Conservation (phyloP, 768 basidiomycete species). For the Rickenella mellea region DNA sequence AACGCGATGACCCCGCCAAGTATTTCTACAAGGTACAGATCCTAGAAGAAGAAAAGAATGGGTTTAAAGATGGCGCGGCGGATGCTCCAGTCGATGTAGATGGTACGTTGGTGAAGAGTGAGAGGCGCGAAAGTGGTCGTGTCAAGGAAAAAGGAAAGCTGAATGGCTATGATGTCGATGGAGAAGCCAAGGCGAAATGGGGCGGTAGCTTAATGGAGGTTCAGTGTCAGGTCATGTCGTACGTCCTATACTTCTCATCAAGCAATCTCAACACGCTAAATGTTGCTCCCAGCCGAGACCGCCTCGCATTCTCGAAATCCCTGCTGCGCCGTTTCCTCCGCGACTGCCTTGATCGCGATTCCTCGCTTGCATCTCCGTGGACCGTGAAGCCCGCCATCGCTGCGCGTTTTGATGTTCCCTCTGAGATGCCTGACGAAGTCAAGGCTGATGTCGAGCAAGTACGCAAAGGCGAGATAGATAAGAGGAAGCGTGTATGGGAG, state of each 20-base stretch:
- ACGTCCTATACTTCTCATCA: conserved; percentile 14
- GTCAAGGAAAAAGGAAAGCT: conserved; percentile 28
- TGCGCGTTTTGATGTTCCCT: conserved; percentile 73
- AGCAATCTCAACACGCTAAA: background rate
- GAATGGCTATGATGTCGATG: conserved; percentile 40
- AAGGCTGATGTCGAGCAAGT: conserved; percentile 69
- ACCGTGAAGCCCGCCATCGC: conserved; percentile 84
- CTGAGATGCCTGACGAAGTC: conserved; percentile 79
- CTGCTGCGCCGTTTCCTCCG: conserved; percentile 94
- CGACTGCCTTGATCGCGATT: conserved; percentile 89
- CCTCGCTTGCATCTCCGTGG: conserved; percentile 93
- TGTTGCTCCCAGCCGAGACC: conserved; percentile 64
- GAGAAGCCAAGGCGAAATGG: conserved; percentile 47
- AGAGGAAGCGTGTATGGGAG: conserved; percentile 85
- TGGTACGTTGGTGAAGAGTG: background rate
- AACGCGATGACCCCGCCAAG: conserved; percentile 65
- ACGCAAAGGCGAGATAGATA: conserved; percentile 85
- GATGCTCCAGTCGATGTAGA: background rate
- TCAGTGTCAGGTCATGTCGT: conserved; percentile 74
- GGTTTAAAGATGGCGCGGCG: conserved; percentile 13
- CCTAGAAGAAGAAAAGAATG: conserved; percentile 61
- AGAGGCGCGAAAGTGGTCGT: background rate
- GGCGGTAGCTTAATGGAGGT: conserved; percentile 80
- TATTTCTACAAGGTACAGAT: conserved; percentile 89
- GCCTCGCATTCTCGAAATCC: conserved; percentile 91